phyloP scores from a whole-genome alignment of 352 stramenopile genomes.

The Phytophthora idaei region DNA sequence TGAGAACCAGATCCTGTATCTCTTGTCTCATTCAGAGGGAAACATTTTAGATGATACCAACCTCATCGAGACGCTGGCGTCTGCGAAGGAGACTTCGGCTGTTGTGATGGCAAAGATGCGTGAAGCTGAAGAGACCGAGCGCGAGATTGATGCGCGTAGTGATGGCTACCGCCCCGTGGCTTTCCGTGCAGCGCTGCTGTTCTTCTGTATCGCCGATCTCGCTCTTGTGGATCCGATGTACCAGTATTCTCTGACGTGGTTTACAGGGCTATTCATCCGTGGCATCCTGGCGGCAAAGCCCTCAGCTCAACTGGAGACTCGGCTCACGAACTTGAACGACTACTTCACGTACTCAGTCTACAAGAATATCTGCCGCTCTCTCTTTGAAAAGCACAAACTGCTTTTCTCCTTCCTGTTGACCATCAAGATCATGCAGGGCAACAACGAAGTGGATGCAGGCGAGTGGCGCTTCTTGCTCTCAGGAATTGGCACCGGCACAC shows the following conservation, averaged over 20 bases:
- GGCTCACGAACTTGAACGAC: conserved; percentile 90
- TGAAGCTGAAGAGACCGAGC: conserved; percentile 91
- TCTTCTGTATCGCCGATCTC: conserved; percentile 92
- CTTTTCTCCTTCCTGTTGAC: conserved; percentile 93
- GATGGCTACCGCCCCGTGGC: conserved; percentile 89
- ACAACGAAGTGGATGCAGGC: conserved; percentile 72
- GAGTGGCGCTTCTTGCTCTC: conserved; percentile 93
- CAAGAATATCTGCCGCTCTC: conserved; percentile 92
- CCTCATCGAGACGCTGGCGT: conserved; percentile 90
- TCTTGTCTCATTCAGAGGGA: conserved; percentile 91
- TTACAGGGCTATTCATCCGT: conserved; percentile 92
- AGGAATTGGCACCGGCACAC: conserved; percentile 53
- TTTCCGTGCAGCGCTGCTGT: conserved; percentile 88
- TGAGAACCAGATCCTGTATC: conserved; percentile 92
- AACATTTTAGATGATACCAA: conserved; percentile 94
- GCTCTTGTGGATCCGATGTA: conserved; percentile 91
- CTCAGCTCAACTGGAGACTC: conserved; percentile 66
- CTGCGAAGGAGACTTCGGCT: conserved; percentile 78
- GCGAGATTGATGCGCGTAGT: conserved; percentile 88
- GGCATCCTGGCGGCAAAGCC: conserved; percentile 84
- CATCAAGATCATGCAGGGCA: conserved; percentile 90
- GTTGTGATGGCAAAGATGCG: conserved; percentile 91
- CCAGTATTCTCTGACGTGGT: conserved; percentile 94
- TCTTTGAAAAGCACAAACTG: conserved; percentile 95
- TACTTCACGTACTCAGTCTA: conserved; percentile 95